Base-by-base conservation (phyloP, 805 yeast genomes). In the Grigorovia jiainica region DNA sequence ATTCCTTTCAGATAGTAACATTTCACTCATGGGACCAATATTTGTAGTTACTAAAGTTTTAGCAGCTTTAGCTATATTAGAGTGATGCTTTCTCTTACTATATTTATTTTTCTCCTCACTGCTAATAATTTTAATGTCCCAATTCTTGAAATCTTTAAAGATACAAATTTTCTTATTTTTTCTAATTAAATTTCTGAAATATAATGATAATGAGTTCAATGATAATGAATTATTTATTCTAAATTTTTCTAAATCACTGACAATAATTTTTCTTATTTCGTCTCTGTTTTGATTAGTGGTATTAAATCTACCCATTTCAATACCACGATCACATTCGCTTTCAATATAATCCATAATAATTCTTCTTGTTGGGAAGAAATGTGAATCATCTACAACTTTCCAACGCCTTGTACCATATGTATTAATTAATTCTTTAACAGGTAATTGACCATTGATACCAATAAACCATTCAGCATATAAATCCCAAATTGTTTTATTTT, bases 361-460 rank as follows among this genome's bases (percentile, higher is more conserved):
- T 41, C 64, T 52, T 41, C 67, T 53, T 8, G 65, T 63, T 5
- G 67, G 67, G 34, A 63, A 63, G 38, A 63, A 63, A 47, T 63
- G 67, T 1, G 67, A 63, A 45, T 63, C 67, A 8, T 61, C 65
- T 27, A 57, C 54, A 3, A 63, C 67, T 43, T 63, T 63, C 67
- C 67, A 63, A 13, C 64, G 52, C 39, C 67, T 52, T 55, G 58
- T 58, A 6, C 67, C 67, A 44, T 56, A 61, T 10, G 49, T 55
- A 34, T 61, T 59, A 24, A 63, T 63, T 38, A 63, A 40, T 16
- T 50, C 51, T 29, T 54, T 54, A 16, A 63, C 58, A 7, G 67
- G 52, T 21, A 51, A 50, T 35, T 57, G 52, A 9, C 63, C 62
- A 36, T 57, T 58, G n/a, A 63, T 43, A 3, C 67, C 67, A 42